These are phyloP conservation scores for Xylariaceae sp. DNA, from an alignment of 2,329 filamentous ascomycete species.

Conservation along the genomic window DNA sequence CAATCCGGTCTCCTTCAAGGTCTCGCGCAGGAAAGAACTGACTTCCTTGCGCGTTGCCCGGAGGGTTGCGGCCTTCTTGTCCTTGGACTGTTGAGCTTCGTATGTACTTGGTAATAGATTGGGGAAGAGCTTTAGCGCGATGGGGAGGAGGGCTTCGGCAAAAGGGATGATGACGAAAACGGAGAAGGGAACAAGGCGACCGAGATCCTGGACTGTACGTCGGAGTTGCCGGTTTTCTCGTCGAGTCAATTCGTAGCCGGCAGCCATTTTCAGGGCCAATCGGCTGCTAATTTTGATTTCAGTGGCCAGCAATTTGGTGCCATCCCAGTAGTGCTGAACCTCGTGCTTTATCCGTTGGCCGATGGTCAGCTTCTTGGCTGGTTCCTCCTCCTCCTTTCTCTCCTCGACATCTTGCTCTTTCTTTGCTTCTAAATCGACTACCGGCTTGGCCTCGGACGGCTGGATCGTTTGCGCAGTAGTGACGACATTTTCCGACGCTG, in stretches of 20 bases:
- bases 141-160: slow-evolving; percentile 83
- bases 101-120: slow-evolving; percentile 97
- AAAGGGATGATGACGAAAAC: slow-evolving; percentile 97
- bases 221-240: slow-evolving; percentile 90
- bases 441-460: slow-evolving; percentile 37
- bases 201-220: slow-evolving; percentile 90
- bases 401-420: slow-evolving; percentile 59
- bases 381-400: slow-evolving; percentile 64
- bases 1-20: slow-evolving; percentile 86
- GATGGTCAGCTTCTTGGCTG: slow-evolving; percentile 77
- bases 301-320: slow-evolving; percentile 86
- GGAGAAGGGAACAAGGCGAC: slow-evolving; percentile 88
- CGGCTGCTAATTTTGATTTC: slow-evolving; percentile 91
- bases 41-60: slow-evolving; percentile 90
- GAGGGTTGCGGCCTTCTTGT: slow-evolving; percentile 77
- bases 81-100: slow-evolving; percentile 85
- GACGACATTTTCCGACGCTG: slow-evolving; percentile 27
- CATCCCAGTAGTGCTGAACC: slow-evolving; percentile 93
- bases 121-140: slow-evolving; percentile 92
- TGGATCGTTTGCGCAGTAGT: slow-evolving; percentile 29
- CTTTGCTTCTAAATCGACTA: slow-evolving; percentile 60
- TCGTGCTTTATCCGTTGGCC: slow-evolving; percentile 96
- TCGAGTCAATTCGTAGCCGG: slow-evolving; percentile 91
- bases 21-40: slow-evolving; percentile 81
- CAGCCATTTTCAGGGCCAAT: slow-evolving; percentile 93